A percentile compares a stretch with the other conserved stretches of the same genome.
These are phyloP conservation scores for Mollisiaceae sp. DNA, from an alignment of 2,329 filamentous ascomycete genomes.

Conservation along the genomic window DNA sequence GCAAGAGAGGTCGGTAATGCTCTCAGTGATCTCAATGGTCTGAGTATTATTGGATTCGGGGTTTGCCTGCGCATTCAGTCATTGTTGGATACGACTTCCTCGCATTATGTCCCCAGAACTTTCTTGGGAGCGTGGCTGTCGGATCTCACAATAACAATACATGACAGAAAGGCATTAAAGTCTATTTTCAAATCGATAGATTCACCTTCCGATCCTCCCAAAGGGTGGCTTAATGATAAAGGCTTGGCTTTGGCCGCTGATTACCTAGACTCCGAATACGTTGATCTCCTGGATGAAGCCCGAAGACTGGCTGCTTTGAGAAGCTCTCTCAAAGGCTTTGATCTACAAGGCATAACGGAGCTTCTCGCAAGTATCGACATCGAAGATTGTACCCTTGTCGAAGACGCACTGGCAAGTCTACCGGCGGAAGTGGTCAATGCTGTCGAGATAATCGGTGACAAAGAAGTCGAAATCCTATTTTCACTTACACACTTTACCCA, in stretches of 20 bases:
- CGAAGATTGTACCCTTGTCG: slow-evolving; percentile 17
- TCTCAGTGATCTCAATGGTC: not conserved
- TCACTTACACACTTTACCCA: slow-evolving; percentile 18
- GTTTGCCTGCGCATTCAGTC: not conserved
- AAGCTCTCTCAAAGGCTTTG: slow-evolving; percentile 12
- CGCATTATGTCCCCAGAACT: not conserved
- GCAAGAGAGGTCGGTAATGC: not conserved
- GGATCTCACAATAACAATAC: not conserved
- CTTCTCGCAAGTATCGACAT: slow-evolving; percentile 14
- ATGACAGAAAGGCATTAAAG: not conserved
- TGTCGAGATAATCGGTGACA: slow-evolving; percentile 19
- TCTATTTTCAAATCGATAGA: not conserved
- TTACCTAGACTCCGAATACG: slow-evolving; percentile 21
- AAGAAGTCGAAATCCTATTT: slow-evolving; percentile 22
- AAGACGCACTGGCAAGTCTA: slow-evolving; percentile 18
- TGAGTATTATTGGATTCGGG: not conserved
- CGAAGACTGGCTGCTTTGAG: slow-evolving; percentile 18
- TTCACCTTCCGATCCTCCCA: not conserved
- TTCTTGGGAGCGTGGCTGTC: not conserved
- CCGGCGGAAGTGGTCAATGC: slow-evolving; percentile 20
- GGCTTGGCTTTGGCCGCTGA: slow-evolving; percentile 2
- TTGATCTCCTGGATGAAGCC: slow-evolving; percentile 17
- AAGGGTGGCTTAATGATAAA: not conserved
- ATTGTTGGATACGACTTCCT: not conserved
- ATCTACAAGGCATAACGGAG: slow-evolving; percentile 15